Conservation (phyloP, 495 filamentous ascomycete genomes). For the Pyronema omphalodes region DNA sequence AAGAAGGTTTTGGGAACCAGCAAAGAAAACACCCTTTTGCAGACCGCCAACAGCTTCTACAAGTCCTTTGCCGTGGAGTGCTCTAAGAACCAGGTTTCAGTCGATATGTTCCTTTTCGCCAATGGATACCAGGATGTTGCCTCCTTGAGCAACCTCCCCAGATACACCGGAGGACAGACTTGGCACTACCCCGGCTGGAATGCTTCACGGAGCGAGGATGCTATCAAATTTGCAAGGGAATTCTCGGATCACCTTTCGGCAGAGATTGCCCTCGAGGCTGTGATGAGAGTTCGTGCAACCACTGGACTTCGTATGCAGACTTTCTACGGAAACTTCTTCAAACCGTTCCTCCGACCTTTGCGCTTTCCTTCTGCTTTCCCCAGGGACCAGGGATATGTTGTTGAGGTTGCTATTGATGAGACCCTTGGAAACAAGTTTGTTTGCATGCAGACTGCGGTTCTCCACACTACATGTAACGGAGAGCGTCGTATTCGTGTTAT, state of each 20-base stretch:
- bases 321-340: slow-evolving; percentile 99
- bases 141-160: slow-evolving; percentile 77
- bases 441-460: slow-evolving; percentile 87
- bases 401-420: slow-evolving; percentile 96
- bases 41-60: slow-evolving; percentile 90
- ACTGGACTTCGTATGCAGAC: slow-evolving; percentile 91
- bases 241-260: slow-evolving; percentile 91
- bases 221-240: slow-evolving; percentile 89
- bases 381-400: slow-evolving; percentile 92
- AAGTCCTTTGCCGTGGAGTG: slow-evolving; percentile 98
- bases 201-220: slow-evolving; percentile 77
- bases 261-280: slow-evolving; percentile 90
- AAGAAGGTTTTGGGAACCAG: slow-evolving; percentile 90
- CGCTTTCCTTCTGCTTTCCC: slow-evolving; percentile 95
- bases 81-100: slow-evolving; percentile 93
- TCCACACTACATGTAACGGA: slow-evolving; percentile 96
- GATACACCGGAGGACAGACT: slow-evolving; percentile 94
- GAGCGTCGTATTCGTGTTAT: slow-evolving; percentile 86
- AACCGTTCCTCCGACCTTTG: slow-evolving; percentile 90
- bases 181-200: slow-evolving; percentile 99
- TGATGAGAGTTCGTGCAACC: slow-evolving; percentile 84
- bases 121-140: slow-evolving; percentile 95
- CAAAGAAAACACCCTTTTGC: slow-evolving; percentile 71
- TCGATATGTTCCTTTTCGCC: slow-evolving; percentile 98
- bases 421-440: slow-evolving; percentile 80